Evolutionary conservation across 2,329 filamentous ascomycete species (phyloP), one percentile per base, ranked within the genome.

Genomic region (Sclerotinia sclerotiorum): DNA sequence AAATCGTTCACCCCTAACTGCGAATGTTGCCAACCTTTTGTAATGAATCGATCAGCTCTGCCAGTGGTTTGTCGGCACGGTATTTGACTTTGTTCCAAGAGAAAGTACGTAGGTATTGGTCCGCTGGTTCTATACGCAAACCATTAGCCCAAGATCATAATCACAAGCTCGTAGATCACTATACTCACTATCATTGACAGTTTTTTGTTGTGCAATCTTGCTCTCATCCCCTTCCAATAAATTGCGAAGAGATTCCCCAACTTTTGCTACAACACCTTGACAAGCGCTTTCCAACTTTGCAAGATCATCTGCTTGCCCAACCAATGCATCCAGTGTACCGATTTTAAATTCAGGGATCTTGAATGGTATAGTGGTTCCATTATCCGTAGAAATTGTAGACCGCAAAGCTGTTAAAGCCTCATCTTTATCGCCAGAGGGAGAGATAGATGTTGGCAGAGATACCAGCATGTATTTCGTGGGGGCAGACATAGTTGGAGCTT

Each of bases 31-130:
- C 24, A 75, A 92, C 92, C 87, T 97, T 97, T 78, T 97, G 93
- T 69, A 99, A 82, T 52, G 89, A 89, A 79, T 93, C 91, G 74
- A 97, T 90, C 69, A 98, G 84, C 77, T 98, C 94, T 68, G 88
- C 86, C 70, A 99, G 86, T 63, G 94, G 87, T 79, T 94, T 96
- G 80, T 99, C 95, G 71, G 92, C 90, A 76, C 95, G 89, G 80
- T 98, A 99, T 79, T 97, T 95, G 81, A 97, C 92, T 81, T 95
- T 97, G 82, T 98, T 98, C 95, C 95, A 99, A 73, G 88, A 86
- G 80, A 98, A 99, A 67, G 86, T 89, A 77, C 89, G 88, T 57
- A 99, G 83, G 78, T 98, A 99, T 78, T 94, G 90, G 75, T 97
- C 94, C 70, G 94, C 93, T n/a, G 95, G 94, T 80, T 97, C 94